These are phyloP conservation scores for Acer yangbiense DNA, from an alignment of 345 rosid species.

Conservation along the genomic window DNA sequence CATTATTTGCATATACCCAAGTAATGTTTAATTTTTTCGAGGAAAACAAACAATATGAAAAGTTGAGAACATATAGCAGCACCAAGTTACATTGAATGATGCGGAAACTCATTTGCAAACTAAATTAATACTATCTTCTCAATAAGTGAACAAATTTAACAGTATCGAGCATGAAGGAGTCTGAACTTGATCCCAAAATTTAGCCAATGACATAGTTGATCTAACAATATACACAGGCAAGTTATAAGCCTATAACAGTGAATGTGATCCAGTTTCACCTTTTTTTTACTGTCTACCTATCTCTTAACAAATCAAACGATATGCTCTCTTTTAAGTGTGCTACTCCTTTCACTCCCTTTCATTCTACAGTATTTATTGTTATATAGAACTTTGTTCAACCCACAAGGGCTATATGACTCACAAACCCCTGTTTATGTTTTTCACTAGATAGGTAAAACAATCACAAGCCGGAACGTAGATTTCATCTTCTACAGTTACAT, in stretches of 20 bases:
- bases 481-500: neutral
- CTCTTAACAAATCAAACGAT: neutral
- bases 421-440: slow-evolving; percentile 1
- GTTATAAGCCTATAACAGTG: neutral
- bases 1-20: neutral
- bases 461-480: neutral
- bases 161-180: neutral
- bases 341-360: neutral
- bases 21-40: neutral
- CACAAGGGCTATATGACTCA: neutral
- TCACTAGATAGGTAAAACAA: neutral
- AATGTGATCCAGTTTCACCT: neutral
- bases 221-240: neutral
- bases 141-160: neutral
- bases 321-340: neutral
- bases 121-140: neutral
- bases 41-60: slow-evolving; percentile 1
- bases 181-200: slow-evolving; percentile 1
- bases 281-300: neutral
- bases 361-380: neutral
- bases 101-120: neutral
- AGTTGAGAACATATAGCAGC: no score
- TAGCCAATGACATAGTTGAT: neutral
- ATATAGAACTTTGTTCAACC: neutral
- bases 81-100: neutral